A percentile compares a stretch with the other conserved stretches of the same genome.
phyloP scores from a whole-genome alignment of 164 flowering plant genomes.

The Malania oleifera region DNA sequence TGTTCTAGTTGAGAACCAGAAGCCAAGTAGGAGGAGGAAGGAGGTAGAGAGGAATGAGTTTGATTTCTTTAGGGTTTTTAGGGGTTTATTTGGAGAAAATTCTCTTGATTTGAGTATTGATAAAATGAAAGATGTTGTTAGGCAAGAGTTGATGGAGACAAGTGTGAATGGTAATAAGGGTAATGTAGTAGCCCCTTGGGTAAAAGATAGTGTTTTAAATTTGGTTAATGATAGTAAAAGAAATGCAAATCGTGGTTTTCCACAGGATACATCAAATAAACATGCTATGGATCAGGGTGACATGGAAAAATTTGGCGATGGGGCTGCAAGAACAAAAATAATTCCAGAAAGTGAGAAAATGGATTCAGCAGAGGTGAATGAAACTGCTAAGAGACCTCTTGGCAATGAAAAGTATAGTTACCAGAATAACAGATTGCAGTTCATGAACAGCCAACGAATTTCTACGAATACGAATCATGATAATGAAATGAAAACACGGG shows the following conservation, averaged over 20 bases:
- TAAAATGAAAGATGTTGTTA: constrained; percentile 28
- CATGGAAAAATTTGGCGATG: constrained; percentile 2
- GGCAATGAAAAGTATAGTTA: constrained; percentile 25
- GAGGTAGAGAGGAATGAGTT: constrained; percentile 31
- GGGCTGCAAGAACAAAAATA: constrained; percentile 13
- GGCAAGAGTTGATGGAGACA: constrained; percentile 20
- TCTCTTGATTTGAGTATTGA: constrained; percentile 26
- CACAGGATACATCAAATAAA: constrained; percentile 13
- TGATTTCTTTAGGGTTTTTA: constrained; percentile 34
- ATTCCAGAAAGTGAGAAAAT: constrained; percentile 12
- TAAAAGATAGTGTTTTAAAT: constrained; percentile 22
- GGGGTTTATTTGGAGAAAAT: constrained; percentile 39
- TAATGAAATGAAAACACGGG: constrained; percentile 23
- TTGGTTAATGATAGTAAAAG: constrained; percentile 7
- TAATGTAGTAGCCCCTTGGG: constrained; percentile 8
- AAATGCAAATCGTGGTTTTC: constrained; percentile 2
- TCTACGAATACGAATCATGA: constrained; percentile 20
- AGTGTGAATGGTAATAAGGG: constrained; percentile 20
- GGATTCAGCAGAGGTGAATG: constrained; percentile 10
- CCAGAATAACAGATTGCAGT: constrained; percentile 19
- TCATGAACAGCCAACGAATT: constrained; percentile 19
- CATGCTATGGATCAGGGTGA: background rate
- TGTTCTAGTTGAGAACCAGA: constrained; percentile 32
- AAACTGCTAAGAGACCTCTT: constrained; percentile 12
- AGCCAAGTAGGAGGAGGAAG: constrained; percentile 38